These are phyloP conservation scores for Lasiosphaeria hispida DNA, from an alignment of 495 filamentous ascomycete species.

Conservation along the genomic window DNA sequence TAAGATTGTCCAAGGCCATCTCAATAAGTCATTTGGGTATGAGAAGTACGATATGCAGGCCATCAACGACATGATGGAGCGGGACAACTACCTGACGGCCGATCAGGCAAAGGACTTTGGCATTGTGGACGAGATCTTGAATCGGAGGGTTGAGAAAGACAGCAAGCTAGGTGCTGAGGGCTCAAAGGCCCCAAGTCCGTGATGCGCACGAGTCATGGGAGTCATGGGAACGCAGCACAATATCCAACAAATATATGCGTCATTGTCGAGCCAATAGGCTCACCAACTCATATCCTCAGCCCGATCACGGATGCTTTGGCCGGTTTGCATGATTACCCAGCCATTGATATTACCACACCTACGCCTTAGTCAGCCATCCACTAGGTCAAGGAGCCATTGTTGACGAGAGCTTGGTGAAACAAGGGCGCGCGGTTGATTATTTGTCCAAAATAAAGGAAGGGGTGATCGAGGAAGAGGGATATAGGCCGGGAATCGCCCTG, in stretches of 20 bases:
- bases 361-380: too few relatives aligned
- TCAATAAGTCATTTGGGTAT: constrained; percentile 68
- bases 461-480: not conserved
- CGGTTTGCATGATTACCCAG: too few relatives aligned
- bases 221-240: not conserved
- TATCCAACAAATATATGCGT: too few relatives aligned
- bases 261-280: too few relatives aligned
- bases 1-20: constrained; percentile 80
- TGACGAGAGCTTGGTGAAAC: too few relatives aligned
- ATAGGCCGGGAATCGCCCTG: not conserved
- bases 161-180: constrained; percentile 22
- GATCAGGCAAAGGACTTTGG: constrained; percentile 85
- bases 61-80: constrained; percentile 91
- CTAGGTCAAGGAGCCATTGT: too few relatives aligned
- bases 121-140: constrained; percentile 85
- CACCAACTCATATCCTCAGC: too few relatives aligned
- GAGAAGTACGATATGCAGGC: constrained; percentile 65
- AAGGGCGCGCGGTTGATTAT: too few relatives aligned
- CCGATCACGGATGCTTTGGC: too few relatives aligned
- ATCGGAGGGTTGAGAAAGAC: constrained; percentile 40
- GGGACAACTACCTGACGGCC: constrained; percentile 91
- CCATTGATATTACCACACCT: too few relatives aligned
- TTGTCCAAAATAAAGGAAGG: too few relatives aligned
- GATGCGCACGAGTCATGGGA: constrained; percentile 1
- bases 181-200: constrained; percentile 22